Conservation (phyloP, 2,329 filamentous ascomycete genomes). For the Cytospora piceicola region DNA sequence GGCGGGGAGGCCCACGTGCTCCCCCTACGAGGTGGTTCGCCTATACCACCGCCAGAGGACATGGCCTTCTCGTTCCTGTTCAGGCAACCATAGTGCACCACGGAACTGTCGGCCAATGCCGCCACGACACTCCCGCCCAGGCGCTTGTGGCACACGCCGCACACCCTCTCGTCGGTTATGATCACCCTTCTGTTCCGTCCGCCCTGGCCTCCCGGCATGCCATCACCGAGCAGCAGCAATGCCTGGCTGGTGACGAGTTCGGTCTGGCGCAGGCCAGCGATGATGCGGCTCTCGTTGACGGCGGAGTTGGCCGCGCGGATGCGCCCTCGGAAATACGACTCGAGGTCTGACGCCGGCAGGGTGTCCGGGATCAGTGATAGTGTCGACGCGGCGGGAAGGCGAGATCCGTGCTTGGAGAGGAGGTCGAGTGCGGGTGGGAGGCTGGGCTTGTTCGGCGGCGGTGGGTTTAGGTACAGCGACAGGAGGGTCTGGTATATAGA, state of each 20-base stretch:
- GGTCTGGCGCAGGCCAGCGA: conserved; percentile 75
- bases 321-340: conserved; percentile 88
- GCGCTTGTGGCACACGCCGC: conserved; percentile 90
- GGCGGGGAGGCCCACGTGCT: conserved; percentile 15
- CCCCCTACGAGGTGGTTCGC: conserved; percentile 41
- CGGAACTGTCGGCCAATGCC: conserved; percentile 80
- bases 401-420: conserved; percentile 89
- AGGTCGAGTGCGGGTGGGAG: conserved; percentile 82
- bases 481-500: conserved; percentile 93
- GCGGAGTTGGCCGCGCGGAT: conserved; percentile 85
- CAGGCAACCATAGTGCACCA: conserved; percentile 82
- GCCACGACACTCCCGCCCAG: conserved; percentile 89
- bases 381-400: conserved; percentile 84
- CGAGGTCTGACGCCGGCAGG: conserved; percentile 77
- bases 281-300: conserved; percentile 78
- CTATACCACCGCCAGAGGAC: conserved; percentile 42
- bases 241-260: conserved; percentile 79
- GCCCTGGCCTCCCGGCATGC: conserved; percentile 54
- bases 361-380: conserved; percentile 82
- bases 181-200: conserved; percentile 70
- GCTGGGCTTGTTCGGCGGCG: conserved; percentile 70
- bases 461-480: conserved; percentile 84
- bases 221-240: conserved; percentile 73
- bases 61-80: conserved; percentile 46
- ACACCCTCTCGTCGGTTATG: conserved; percentile 85